Evolutionary conservation across 176 grass and related monocot genomes (phyloP), one percentile per base, ranked within the genome.

Genomic region (Pharus latifolius): DNA sequence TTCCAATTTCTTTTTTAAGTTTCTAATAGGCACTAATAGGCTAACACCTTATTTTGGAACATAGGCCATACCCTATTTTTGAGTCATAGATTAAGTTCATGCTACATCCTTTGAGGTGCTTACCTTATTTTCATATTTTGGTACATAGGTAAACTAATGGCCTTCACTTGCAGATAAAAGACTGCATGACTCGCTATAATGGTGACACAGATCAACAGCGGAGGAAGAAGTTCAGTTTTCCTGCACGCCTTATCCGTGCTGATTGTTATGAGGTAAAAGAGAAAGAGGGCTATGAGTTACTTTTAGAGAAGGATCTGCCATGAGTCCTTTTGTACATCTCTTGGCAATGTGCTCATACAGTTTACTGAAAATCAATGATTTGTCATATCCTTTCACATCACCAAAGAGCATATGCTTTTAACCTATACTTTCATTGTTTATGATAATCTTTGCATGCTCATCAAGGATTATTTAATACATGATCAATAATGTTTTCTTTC

Each of bases 181-280:
- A 99, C 54, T 88, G 95, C 74, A 90, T 81, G 73, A 99, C 87
- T 53, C 90, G 95, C 50, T 99, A 91, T 69, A 99, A 99, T 7
- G 90, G 90, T 3, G 95, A 99, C 49, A 49, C 79, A 3, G 87
- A 94, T 26, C 95, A 87, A 64, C 89, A 94, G 59, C 87, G 84
- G 22, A 85, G 84, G 54, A 94, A 98, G 78, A 99, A 91, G 62
- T 94, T 99, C 63, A 83, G 79, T 83, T 99, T 99, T 69, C 90
- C 87, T 81, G 90, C 90, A 51, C 84, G 90, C 49, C 95, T 99
- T 84, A 88, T 99, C 45, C 94, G 95, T 72, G 80, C 95, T 26
- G 95, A 99, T 88, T 99, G 87, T 80, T 94, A 75, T 0, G 82
- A 99, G 79, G 95, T 98, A 94, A 87, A 68, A 16, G 20, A 30